These are phyloP conservation scores for Leccinum uliginosum DNA, from an alignment of 768 basidiomycete species.

Conservation along the genomic window DNA sequence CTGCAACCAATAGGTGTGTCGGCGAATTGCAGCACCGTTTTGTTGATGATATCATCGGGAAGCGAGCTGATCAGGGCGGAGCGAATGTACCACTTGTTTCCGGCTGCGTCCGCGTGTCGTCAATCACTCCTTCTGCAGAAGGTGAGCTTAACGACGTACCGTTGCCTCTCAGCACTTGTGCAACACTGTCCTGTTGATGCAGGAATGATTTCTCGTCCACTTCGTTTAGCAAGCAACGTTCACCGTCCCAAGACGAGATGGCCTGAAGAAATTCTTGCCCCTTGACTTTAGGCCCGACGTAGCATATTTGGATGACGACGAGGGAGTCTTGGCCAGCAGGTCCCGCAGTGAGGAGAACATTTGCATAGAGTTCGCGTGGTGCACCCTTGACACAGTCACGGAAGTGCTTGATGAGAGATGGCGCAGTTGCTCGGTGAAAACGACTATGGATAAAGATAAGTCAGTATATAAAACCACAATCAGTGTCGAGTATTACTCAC, in stretches of 20 bases:
- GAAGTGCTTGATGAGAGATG: slow-evolving; percentile 86
- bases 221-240: slow-evolving; percentile 81
- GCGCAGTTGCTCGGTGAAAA: slow-evolving; percentile 82
- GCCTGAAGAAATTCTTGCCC: slow-evolving; percentile 74
- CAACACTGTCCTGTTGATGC: slow-evolving; percentile 88
- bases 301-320: slow-evolving; percentile 90
- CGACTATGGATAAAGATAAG: slow-evolving; percentile 45
- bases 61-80: slow-evolving; percentile 79
- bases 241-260: slow-evolving; percentile 89
- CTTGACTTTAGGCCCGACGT: slow-evolving; percentile 69
- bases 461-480: slow-evolving; percentile 2
- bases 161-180: slow-evolving; percentile 82
- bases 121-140: not conserved
- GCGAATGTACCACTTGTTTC: slow-evolving; percentile 89
- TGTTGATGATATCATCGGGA: slow-evolving; percentile 80
- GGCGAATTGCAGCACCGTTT: slow-evolving; percentile 77
- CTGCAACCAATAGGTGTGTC: slow-evolving; percentile 89
- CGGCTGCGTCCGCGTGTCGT: slow-evolving; percentile 41
- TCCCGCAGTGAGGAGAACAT: slow-evolving; percentile 86
- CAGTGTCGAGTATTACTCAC: slow-evolving; percentile 41
- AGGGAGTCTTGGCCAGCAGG: slow-evolving; percentile 81
- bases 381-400: slow-evolving; percentile 90
- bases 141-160: slow-evolving; percentile 38
- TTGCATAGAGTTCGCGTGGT: slow-evolving; percentile 84
- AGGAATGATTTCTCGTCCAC: slow-evolving; percentile 87